Conservation (phyloP, 805 yeast species). For the Wickerhamiella domercqiae region DNA sequence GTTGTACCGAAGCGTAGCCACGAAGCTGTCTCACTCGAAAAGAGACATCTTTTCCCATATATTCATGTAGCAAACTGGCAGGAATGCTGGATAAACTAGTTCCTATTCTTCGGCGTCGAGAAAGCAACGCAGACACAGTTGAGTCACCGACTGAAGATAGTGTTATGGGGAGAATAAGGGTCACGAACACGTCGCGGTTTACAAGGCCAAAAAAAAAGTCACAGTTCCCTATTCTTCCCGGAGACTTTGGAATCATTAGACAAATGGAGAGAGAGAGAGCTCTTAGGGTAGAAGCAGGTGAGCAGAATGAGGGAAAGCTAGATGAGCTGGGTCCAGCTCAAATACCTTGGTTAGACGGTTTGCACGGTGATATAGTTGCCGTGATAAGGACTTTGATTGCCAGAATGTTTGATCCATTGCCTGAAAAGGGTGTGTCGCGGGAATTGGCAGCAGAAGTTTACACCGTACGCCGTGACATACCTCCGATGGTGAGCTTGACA, state of each 20-base stretch:
- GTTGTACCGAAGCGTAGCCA: too few species aligned
- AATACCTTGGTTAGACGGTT: slow-evolving; percentile 11
- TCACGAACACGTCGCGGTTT: slow-evolving; percentile 2
- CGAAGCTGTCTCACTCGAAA: too few species aligned
- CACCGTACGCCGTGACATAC: slow-evolving; percentile 18
- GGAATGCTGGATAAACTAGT: too few species aligned
- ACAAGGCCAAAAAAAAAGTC: slow-evolving; percentile 4
- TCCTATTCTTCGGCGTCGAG: too few species aligned
- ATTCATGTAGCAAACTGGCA: too few species aligned
- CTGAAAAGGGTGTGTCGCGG: slow-evolving; percentile 20
- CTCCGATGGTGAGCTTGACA: slow-evolving; percentile 21
- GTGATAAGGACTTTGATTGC: slow-evolving; percentile 17
- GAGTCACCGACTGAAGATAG: too few species aligned
- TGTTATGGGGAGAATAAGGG: not conserved
- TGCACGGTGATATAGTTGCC: slow-evolving; percentile 14
- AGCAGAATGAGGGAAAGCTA: slow-evolving; percentile 6
- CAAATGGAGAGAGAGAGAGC: slow-evolving; percentile 18
- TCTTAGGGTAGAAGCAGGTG: slow-evolving; percentile 4
- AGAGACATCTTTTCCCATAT: too few species aligned
- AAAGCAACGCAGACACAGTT: too few species aligned
- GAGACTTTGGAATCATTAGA: slow-evolving; percentile 12
- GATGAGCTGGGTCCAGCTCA: slow-evolving; percentile 9
- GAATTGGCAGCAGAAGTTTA: slow-evolving; percentile 18
- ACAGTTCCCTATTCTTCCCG: slow-evolving; percentile 15
- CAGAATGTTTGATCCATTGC: slow-evolving; percentile 22